Percentiles rank a stretch among this genome's conserved stretches.
Evolutionary conservation across 2,329 filamentous ascomycete species (phyloP).

Genomic region (Sphaerulina musiva): DNA sequence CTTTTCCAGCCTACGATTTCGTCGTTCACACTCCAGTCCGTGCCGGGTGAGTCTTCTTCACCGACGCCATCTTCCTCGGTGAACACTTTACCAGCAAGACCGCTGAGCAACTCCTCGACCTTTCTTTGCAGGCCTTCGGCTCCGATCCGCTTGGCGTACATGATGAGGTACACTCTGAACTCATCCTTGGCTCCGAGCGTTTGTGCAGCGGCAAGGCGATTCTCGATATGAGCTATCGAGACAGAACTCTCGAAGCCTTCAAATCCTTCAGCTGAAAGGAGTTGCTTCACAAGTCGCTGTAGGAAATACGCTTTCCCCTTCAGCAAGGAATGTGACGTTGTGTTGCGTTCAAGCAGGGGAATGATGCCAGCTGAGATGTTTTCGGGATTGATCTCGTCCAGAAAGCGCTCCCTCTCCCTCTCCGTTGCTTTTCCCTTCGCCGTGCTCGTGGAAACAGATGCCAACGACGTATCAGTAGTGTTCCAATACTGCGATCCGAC

Average conservation of each 20-base stretch:
- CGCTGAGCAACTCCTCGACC: constrained; percentile 84
- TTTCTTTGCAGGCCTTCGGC: constrained; percentile 81
- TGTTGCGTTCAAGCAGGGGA: constrained; percentile 86
- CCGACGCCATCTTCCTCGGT: constrained; percentile 48
- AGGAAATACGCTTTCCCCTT: constrained; percentile 88
- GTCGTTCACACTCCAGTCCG: constrained; percentile 61
- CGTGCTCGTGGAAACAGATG: constrained; percentile 63
- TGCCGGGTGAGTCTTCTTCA: constrained; percentile 44
- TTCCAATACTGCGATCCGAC: constrained; percentile 99
- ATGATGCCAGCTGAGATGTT: constrained; percentile 85
- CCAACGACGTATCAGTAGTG: constrained; percentile 83
- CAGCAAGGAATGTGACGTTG: constrained; percentile 83
- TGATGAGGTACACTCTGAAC: constrained; percentile 89
- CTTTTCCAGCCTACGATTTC: constrained; percentile 86
- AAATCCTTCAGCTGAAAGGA: constrained; percentile 83
- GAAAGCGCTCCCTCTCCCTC: constrained; percentile 42
- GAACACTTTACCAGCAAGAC: constrained; percentile 65
- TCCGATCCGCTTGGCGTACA: constrained; percentile 94
- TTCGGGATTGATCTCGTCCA: constrained; percentile 47
- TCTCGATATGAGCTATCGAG: constrained; percentile 91
- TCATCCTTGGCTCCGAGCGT: constrained; percentile 82
- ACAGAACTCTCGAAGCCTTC: constrained; percentile 87
- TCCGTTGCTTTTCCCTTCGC: constrained; percentile 14
- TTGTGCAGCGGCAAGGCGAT: constrained; percentile 81
- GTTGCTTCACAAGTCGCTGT: constrained; percentile 81